Evolutionary conservation across 768 basidiomycete genomes (phyloP).

Genomic region (Phylloporus sp.): DNA sequence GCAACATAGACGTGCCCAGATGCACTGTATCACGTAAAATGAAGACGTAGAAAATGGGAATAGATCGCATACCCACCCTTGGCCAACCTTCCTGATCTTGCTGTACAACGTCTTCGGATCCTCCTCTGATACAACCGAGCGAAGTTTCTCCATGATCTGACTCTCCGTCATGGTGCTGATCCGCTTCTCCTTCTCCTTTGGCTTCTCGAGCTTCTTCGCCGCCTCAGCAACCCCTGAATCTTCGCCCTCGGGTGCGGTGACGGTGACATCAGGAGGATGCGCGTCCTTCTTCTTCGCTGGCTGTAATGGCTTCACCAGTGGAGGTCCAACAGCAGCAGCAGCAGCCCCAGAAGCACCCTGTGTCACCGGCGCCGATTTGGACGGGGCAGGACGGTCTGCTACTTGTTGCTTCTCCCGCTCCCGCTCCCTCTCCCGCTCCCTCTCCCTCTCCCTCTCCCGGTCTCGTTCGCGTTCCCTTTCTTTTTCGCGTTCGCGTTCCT

Average conservation of each 20-base stretch:
- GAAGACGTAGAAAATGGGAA: neutral
- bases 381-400: conserved; percentile 40
- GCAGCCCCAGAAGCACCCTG: conserved; percentile 46
- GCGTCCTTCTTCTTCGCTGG: conserved; percentile 58
- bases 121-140: conserved; percentile 79
- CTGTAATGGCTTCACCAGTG: conserved; percentile 72
- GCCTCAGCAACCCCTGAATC: conserved; percentile 61
- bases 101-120: conserved; percentile 90
- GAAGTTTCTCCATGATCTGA: conserved; percentile 97
- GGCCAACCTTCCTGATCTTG: conserved; percentile 98
- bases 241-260: conserved; percentile 45
- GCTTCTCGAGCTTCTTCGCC: conserved; percentile 60
- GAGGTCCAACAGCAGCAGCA: conserved; percentile 50
- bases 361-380: conserved; percentile 41
- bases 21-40: conserved; percentile 52
- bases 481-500: conserved; percentile 33
- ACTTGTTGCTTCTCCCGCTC: conserved; percentile 29
- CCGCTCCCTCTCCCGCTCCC: conserved; percentile 36
- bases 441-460: conserved; percentile 29
- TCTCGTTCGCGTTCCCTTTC: conserved; percentile 37
- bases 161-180: conserved; percentile 96
- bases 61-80: conserved; percentile 65
- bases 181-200: conserved; percentile 65
- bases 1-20: conserved; percentile 98
- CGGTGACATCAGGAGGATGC: conserved; percentile 42